Percentiles rank a stretch among this genome's conserved stretches.
Conservation (phyloP, 306 rosid genomes). For the Vigna reflexopilosa region DNA sequence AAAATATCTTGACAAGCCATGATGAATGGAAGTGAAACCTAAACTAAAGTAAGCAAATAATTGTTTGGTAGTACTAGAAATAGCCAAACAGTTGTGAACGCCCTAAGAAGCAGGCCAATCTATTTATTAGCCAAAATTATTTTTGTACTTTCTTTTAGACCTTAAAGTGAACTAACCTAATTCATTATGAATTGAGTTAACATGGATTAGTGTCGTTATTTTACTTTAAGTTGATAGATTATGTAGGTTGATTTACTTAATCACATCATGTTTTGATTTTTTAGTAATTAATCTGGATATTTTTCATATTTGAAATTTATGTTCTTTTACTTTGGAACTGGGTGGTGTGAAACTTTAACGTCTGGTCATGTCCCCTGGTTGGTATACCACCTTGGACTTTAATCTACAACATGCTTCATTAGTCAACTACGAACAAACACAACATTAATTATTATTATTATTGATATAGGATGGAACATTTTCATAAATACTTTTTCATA, state of each 20-base stretch:
- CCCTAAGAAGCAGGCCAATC: conserved; percentile 26
- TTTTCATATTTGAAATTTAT: no score
- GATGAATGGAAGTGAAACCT: conserved; percentile 8
- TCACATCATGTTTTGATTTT: no score
- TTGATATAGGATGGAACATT: no score
- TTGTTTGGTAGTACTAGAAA: conserved; percentile 8
- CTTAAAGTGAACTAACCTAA: no score
- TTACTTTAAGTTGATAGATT: no score
- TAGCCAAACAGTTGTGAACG: conserved; percentile 7
- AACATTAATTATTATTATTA: no score
- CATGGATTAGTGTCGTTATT: no score
- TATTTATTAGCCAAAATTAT: background rate
- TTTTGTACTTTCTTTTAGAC: background rate
- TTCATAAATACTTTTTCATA: no score
- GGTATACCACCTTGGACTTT: background rate
- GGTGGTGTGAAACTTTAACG: background rate
- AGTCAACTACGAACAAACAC: background rate
- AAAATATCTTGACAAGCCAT: background rate
- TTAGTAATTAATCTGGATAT: no score
- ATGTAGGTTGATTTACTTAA: no score
- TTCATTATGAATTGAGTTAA: no score
- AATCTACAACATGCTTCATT: background rate
- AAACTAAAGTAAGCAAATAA: conserved; percentile 4
- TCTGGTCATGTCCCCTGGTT: conserved; percentile 9
- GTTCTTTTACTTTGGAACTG: no score